Evolutionary conservation across 1,284 basidiomycete species (phyloP), one percentile per base, ranked within the genome.

Genomic region (Laetiporus sulphureus): DNA sequence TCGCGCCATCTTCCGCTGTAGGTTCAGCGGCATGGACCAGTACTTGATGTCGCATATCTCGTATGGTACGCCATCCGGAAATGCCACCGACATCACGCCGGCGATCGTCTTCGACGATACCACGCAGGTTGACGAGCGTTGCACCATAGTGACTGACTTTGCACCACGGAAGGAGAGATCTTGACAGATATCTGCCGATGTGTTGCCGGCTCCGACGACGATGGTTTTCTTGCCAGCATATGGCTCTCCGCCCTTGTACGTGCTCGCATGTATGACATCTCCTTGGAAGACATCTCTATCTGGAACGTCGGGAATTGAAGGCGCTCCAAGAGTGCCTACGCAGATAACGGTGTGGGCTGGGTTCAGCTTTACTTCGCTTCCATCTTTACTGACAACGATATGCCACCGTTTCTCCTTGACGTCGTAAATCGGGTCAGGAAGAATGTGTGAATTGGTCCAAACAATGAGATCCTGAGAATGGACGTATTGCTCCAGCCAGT

Each of bases 401-500:
- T 64, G 53, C 82, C 78, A 84, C 38, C 63, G 64, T 6, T 65
- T 56, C 16, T 57, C 66, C 1, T 50, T 47, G 4, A 57, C 45
- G 48, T 78, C 67, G 51, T 65, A 71, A 3, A 37, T 41, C 6
- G 67, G 61, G 4, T 40, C 66, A 60, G 50, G 49, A 41, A 46
- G 22, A 18, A 71, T 42, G 49, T 68, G 67, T 0, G 75, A 64
- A 8, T 71, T 70, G 1, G 73, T 75, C 81, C 82, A 83, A n/a
- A 77, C 64, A 49, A 77, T 73, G 31, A 83, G 54, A 46, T 83
- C 79, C 51, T 83, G 68, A 1, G 70, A 60, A 21, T 73, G 66
- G 5, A 75, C 79, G 58, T 83, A 86, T 3, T 63, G 61, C 56
- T 84, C 77, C 3, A 83, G 62, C 75, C 77, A 84, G 54, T 79